Evolutionary conservation across 257 asterid species (phyloP), one percentile per base, ranked within the genome.

Genomic region (Fraxinus americana): DNA sequence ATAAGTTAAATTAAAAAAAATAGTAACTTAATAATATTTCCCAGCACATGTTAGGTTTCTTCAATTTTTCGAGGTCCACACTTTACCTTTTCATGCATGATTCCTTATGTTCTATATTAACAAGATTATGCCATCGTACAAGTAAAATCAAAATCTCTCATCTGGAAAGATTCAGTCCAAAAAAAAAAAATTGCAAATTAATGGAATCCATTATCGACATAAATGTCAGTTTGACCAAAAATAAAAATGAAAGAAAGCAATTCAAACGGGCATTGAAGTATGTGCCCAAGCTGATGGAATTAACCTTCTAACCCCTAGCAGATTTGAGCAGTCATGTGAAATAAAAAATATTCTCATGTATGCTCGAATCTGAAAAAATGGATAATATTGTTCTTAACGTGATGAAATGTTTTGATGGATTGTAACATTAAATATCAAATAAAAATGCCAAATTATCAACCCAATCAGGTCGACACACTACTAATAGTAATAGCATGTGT

Each of bases 391-490:
- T 41, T 75, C 41, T 52, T 71, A 8, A 34, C 2, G 2, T 71
- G 50, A 45, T 34, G 67, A 78, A 74, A 48, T 35, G 57, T 61
- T n/a, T 3, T 16, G 17, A 9, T n/a, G 14, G 65, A 66, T 12
- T 50, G 66, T 39, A 72, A 36, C 61, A 75, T 70, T 5, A 35
- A 27, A 12, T 67, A 67, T 61, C 16, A 25, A 52, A 48, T 21
- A 41, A 41, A 52, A 29, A 77, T 41, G 39, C 7, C 52, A 61
- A 79, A 73, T 73, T 69, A 41, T 50, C 69, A 61, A 34, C 76
- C 45, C 74, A 76, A 80, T 71, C 25, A 36, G 76, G 77, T 25
- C 54, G 70, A 70, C 59, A 69, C 69, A 23, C 30, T 21, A 27
- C 54, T 54, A 39, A 68, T 25, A 19, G 8, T 23, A 32, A 21